Evolutionary conservation across 768 basidiomycete genomes (phyloP), one percentile per base, ranked within the genome.

Genomic region (Lactarius pseudohatsudake): DNA sequence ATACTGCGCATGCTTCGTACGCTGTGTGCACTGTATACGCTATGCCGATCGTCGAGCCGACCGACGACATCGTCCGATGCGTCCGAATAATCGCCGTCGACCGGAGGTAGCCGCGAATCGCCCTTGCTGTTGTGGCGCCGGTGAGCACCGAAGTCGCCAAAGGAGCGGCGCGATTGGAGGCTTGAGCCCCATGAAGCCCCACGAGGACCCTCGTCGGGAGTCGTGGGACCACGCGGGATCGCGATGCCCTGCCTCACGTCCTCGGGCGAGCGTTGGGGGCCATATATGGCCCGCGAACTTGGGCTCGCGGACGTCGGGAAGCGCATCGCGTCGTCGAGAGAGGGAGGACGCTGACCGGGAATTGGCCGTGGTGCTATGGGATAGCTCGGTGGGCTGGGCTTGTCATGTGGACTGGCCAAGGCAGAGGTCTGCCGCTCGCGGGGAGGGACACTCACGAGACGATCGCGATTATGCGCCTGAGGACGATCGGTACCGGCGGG

Each of bases 231-330:
- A 10, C 68, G 68, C 10, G 70, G 70, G 41, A 71, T 71, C 50
- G 55, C 53, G 57, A 71, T 66, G 64, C 69, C 69, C 55, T 59
- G 57, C 43, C 70, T 62, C 65, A 55, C 40, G 13, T 71, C 68
- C 55, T 71, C 70, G 6, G 70, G 70, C 4, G 70, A 71, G 28
- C 70, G 70, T 57, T 69, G 68, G n/a, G 43, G 18, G 28, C 41
- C 53, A 55, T 40, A 64, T 5, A 69, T 26, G 18, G 32, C 55
- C 20, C 69, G 67, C 34, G 67, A 69, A 38, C 62, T 50, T 8
- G 69, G 69, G 38, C 69, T 70, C 36, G 64, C 63, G 20, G 69
- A 70, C 45, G 58, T 62, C 54, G 67, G 69, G 58, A 70, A 70
- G 64, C 69, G 69, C 3, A 56, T 50, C 22, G 45, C 8, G 13